Conservation (phyloP, 2,329 filamentous ascomycete genomes). For the Talaromyces funiculosus region DNA sequence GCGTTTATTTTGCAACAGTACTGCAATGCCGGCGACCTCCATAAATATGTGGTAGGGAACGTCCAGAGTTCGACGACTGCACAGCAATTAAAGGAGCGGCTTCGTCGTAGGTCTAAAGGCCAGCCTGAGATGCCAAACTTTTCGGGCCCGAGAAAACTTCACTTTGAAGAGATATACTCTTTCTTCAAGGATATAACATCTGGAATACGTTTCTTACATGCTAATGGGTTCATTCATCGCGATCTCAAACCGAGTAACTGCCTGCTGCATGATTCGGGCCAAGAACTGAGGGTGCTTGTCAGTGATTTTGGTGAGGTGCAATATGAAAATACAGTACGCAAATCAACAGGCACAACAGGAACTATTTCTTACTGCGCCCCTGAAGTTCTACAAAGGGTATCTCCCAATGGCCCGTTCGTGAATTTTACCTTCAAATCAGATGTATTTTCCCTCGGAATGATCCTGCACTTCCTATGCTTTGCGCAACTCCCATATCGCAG, state of each 20-base stretch:
- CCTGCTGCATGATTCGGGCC: conserved; percentile 70
- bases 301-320: conserved; percentile 99
- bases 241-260: conserved; percentile 97
- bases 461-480: conserved; percentile 97
- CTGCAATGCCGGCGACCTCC: conserved; percentile 87
- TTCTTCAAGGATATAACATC: conserved; percentile 95
- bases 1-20: conserved; percentile 97
- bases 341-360: conserved; percentile 86
- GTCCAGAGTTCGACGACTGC: conserved; percentile 59
- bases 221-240: conserved; percentile 88
- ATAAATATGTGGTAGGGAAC: conserved; percentile 71
- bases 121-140: conserved; percentile 61
- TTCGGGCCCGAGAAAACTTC: conserved; percentile 50
- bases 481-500: conserved; percentile 77
- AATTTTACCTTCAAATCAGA: conserved; percentile 98
- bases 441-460: conserved; percentile 98
- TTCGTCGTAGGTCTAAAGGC: conserved; percentile 75
- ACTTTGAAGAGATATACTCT: conserved; percentile 91
- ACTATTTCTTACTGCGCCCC: conserved; percentile 98
- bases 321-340: conserved; percentile 70
- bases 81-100: conserved; percentile 81
- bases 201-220: conserved; percentile 82
- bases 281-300: conserved; percentile 72
- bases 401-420: conserved; percentile 63
- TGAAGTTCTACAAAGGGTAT: conserved; percentile 70